phyloP scores from a whole-genome alignment of 2,329 filamentous ascomycete genomes.

The Botryotinia narcissicola region DNA sequence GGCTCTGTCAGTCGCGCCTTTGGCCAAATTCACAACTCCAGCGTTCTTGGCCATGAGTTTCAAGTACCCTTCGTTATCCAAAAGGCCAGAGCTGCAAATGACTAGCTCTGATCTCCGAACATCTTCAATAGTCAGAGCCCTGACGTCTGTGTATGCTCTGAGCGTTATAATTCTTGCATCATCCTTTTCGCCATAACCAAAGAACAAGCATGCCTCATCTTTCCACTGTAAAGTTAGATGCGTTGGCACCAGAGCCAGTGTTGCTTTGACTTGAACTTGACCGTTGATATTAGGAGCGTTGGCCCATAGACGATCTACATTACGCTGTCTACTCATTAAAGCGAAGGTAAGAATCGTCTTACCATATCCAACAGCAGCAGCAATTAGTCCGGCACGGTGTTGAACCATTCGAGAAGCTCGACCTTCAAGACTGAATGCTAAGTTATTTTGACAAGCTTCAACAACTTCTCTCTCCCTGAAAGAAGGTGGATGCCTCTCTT shows the following conservation, averaged over 20 bases:
- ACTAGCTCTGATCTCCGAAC: conserved; percentile 6
- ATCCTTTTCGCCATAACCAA: not conserved
- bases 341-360: conserved; percentile 56
- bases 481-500: conserved; percentile 50
- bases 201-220: conserved; percentile 46
- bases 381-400: conserved; percentile 59
- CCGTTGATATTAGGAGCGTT: conserved; percentile 1
- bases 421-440: conserved; percentile 58
- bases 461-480: conserved; percentile 56
- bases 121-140: not conserved
- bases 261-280: conserved; percentile 48
- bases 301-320: not conserved
- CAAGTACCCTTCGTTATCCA: not conserved
- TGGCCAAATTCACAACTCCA: not conserved
- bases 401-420: conserved; percentile 43
- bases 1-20: not conserved
- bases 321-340: not conserved
- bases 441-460: conserved; percentile 49
- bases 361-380: conserved; percentile 64
- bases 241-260: conserved; percentile 56
- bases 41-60: not conserved
- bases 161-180: conserved; percentile 40
- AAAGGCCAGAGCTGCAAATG: not conserved
- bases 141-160: conserved; percentile 38
- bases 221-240: conserved; percentile 59